phyloP scores from a whole-genome alignment of 208 protist species.

The Acanthamoeba lenticulata region DNA sequence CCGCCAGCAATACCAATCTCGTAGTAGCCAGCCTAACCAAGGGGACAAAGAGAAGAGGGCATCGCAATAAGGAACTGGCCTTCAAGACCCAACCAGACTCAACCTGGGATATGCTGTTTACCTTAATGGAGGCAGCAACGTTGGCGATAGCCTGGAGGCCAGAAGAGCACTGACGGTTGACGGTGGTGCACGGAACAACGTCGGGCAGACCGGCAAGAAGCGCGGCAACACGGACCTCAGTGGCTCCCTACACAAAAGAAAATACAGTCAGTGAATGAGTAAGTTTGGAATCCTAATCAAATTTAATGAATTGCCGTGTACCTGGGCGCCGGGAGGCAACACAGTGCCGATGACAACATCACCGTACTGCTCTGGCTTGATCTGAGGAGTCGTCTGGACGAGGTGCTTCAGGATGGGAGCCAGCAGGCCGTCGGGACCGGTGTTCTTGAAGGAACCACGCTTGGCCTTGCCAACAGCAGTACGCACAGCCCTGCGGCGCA shows the following conservation, averaged over 20 bases:
- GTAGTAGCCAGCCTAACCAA: slow-evolving; percentile 50
- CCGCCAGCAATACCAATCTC: slow-evolving; percentile 79
- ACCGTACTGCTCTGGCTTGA: slow-evolving; percentile 72
- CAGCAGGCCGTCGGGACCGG: slow-evolving; percentile 71
- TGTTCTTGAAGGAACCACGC: slow-evolving; percentile 79
- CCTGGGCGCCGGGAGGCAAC: slow-evolving; percentile 59
- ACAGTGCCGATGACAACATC: slow-evolving; percentile 77
- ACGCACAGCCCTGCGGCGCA: slow-evolving; percentile 14
- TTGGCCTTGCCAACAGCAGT: slow-evolving; percentile 78
- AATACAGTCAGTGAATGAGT: not conserved
- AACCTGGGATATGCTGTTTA: not conserved
- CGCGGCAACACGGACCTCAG: slow-evolving; percentile 72
- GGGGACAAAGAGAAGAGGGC: not conserved
- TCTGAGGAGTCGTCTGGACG: slow-evolving; percentile 59
- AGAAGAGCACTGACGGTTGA: slow-evolving; percentile 80
- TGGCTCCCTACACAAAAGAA: slow-evolving; percentile 29
- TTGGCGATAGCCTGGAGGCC: slow-evolving; percentile 76
- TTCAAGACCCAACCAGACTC: not conserved
- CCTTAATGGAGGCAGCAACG: slow-evolving; percentile 71
- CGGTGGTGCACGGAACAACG: slow-evolving; percentile 71
- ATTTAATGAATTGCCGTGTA: no score
- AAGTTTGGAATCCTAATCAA: not conserved
- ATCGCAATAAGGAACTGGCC: not conserved
- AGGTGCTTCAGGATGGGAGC: slow-evolving; percentile 74
- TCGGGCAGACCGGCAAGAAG: slow-evolving; percentile 76